phyloP scores from a whole-genome alignment of 495 filamentous ascomycete genomes.

The Parachaetomium inaequale region DNA sequence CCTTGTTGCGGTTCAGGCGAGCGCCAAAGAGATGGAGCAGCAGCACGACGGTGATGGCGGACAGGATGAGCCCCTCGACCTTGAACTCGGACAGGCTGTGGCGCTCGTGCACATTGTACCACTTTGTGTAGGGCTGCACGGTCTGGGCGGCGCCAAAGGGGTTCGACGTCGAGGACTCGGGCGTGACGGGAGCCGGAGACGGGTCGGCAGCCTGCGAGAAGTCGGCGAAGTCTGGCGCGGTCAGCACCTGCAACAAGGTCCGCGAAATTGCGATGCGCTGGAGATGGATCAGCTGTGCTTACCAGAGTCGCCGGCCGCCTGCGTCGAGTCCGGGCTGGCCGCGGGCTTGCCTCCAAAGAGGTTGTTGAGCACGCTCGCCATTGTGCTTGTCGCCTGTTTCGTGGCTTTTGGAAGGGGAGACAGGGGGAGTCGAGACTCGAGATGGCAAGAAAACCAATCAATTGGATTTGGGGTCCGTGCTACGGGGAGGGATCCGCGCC shows the following conservation, averaged over 20 bases:
- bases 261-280: not conserved
- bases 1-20: slow-evolving; percentile 71
- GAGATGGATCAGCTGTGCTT: slow-evolving; percentile 28
- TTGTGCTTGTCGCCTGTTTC: slow-evolving; percentile 31
- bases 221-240: slow-evolving; percentile 67
- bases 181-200: slow-evolving; percentile 43
- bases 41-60: slow-evolving; percentile 67
- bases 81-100: slow-evolving; percentile 75
- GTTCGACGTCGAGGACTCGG: slow-evolving; percentile 26
- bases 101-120: slow-evolving; percentile 96
- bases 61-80: slow-evolving; percentile 77
- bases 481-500: not conserved
- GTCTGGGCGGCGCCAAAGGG: slow-evolving; percentile 46
- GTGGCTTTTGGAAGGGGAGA: slow-evolving; percentile 5
- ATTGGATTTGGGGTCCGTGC: slow-evolving; percentile 4
- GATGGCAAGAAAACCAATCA: not conserved
- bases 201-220: slow-evolving; percentile 67
- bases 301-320: slow-evolving; percentile 58
- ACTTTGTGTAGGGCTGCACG: slow-evolving; percentile 72
- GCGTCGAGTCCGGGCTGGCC: slow-evolving; percentile 38
- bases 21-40: slow-evolving; percentile 80
- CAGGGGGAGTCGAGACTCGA: not conserved
- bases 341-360: slow-evolving; percentile 62
- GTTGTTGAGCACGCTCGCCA: slow-evolving; percentile 68
- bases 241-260: not conserved